A percentile compares a stretch with the other conserved stretches of the same genome.
These are phyloP conservation scores for Colletotrichum neosansevieriae DNA, from an alignment of 2,329 filamentous ascomycete species.

Conservation along the genomic window DNA sequence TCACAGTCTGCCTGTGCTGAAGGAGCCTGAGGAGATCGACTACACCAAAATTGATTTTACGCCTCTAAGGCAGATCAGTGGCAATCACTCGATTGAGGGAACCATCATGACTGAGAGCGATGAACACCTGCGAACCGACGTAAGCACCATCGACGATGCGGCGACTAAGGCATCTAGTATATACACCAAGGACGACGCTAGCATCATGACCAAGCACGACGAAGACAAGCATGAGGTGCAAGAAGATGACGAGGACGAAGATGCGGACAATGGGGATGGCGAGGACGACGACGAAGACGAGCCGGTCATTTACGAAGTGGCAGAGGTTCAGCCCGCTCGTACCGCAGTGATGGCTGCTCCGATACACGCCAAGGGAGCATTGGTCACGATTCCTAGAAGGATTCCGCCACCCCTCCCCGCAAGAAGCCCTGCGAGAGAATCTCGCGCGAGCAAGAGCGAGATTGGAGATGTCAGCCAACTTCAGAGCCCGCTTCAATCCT, in stretches of 20 bases:
- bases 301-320: conserved; percentile 77
- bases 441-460: conserved; percentile 65
- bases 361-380: conserved; percentile 78
- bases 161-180: conserved; percentile 46
- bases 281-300: conserved; percentile 69
- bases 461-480: conserved; percentile 69
- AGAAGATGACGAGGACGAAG: conserved; percentile 49
- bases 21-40: conserved; percentile 67
- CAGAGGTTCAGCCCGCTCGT: conserved; percentile 66
- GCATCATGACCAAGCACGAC: conserved; percentile 23
- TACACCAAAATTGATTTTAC: conserved; percentile 70
- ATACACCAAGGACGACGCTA: conserved; percentile 42
- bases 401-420: conserved; percentile 81
- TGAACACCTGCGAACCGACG: conserved; percentile 41
- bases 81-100: conserved; percentile 52
- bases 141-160: conserved; percentile 45
- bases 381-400: conserved; percentile 88
- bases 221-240: conserved; percentile 40
- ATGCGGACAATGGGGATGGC: conserved; percentile 59
- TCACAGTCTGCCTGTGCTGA: conserved; percentile 54
- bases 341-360: conserved; percentile 72
- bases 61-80: conserved; percentile 60
- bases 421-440: conserved; percentile 77
- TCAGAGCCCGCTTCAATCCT: conserved; percentile 63
- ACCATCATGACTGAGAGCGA: conserved; percentile 39